Evolutionary conservation across 2,329 filamentous ascomycete genomes (phyloP), one percentile per base, ranked within the genome.

Genomic region (Apiospora rasikravindrae): DNA sequence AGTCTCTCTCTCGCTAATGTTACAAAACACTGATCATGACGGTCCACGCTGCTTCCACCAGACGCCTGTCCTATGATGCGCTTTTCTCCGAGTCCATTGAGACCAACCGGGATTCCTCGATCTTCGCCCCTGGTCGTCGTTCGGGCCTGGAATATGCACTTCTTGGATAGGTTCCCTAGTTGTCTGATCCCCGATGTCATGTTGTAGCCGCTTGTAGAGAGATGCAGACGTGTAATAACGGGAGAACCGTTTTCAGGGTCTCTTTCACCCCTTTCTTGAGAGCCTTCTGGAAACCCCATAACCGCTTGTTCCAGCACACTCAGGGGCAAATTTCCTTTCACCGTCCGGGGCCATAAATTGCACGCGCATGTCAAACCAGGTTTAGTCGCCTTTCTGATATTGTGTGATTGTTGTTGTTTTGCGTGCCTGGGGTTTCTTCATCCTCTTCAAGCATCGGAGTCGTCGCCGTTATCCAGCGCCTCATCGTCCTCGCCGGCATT

Each of bases 401-500:
- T n/a, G 22, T n/a, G 22, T 19, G 33, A 33, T 64, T 40, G 4
- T 24, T 40, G 33, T 64, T n/a, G 19, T n/a, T n/a, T 40, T 22
- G 57, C n/a, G 33, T 40, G 33, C 33, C 19, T 8, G 33, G 33
- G 19, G 14, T 13, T 40, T 2, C 14, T 22, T 64, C 19, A n/a
- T 14, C 10, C 53, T 19, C 33, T 10, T 42, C 70, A 73, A 10
- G 72, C 90, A 71, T 90, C 88, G 76, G 88, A 90, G 73, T 91
- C 89, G 69, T 88, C 86, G 14, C 88, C 89, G 77, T 86, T 83
- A 75, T 91, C 90, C 72, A 92, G 80, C 16, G 89, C 91, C 75
- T 92, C 91, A 72, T 91, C 90, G 37, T 84, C 88, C 1, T 80
- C 80, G 57, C 84, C 83, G 74, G 82, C 83, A 5, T 81, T 74